phyloP scores from a whole-genome alignment of 2,329 filamentous ascomycete genomes.

The Aspergillus vadensis region DNA sequence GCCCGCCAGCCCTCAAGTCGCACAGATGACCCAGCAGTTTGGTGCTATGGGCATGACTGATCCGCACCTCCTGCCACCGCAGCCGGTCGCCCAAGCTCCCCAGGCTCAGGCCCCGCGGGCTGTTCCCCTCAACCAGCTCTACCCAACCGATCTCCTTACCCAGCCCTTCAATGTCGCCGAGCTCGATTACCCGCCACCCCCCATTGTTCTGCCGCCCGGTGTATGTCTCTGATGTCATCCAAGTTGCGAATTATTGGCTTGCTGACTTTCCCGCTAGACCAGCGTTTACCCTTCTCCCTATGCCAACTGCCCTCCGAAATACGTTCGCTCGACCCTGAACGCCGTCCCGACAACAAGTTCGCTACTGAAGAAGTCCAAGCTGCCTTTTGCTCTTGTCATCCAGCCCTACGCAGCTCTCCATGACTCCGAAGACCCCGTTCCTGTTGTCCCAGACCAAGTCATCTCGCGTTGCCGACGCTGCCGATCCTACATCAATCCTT shows the following conservation, averaged over 20 bases:
- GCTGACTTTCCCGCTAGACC: slow-evolving; percentile 60
- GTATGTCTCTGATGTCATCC: slow-evolving; percentile 57
- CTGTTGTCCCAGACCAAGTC: slow-evolving; percentile 92
- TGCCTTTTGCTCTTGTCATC: slow-evolving; percentile 93
- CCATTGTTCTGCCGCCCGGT: slow-evolving; percentile 87
- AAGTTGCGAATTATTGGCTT: slow-evolving; percentile 10
- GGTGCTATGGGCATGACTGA: slow-evolving; percentile 71
- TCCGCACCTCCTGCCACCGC: slow-evolving; percentile 52
- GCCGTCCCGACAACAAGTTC: slow-evolving; percentile 90
- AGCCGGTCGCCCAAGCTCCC: slow-evolving; percentile 34
- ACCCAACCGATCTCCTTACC: slow-evolving; percentile 85
- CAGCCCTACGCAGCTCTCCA: slow-evolving; percentile 93
- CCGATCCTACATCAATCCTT: slow-evolving; percentile 96
- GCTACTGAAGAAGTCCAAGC: slow-evolving; percentile 91
- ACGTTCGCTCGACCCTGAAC: slow-evolving; percentile 92
- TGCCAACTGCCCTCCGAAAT: slow-evolving; percentile 91
- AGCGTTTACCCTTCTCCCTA: slow-evolving; percentile 88
- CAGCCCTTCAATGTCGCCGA: slow-evolving; percentile 94
- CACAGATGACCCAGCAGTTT: slow-evolving; percentile 80
- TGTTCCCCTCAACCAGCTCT: slow-evolving; percentile 76
- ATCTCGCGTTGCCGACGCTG: slow-evolving; percentile 96
- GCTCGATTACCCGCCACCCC: slow-evolving; percentile 85
- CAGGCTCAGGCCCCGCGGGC: slow-evolving; percentile 54
- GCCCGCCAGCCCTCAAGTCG: slow-evolving; percentile 59
- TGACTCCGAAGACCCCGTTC: slow-evolving; percentile 87